phyloP scores from a whole-genome alignment of 225 moss, liverwort and hornwort species.

The Polytrichum commune region DNA sequence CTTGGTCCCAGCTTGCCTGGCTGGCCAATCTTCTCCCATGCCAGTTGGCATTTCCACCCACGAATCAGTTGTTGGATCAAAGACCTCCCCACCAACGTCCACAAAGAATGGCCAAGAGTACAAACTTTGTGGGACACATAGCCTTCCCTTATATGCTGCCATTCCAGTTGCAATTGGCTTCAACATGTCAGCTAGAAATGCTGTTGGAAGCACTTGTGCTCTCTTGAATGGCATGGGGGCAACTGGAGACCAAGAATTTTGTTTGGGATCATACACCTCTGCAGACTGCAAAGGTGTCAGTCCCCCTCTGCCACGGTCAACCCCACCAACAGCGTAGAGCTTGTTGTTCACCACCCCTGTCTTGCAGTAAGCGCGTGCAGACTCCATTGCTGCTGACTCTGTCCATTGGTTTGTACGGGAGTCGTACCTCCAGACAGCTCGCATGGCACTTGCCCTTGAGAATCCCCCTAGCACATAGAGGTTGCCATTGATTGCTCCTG shows the following conservation, averaged over 20 bases:
- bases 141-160: slow-evolving; percentile 81
- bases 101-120: slow-evolving; percentile 99
- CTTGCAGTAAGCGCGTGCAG: slow-evolving; percentile 93
- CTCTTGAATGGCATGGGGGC: slow-evolving; percentile 92
- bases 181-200: slow-evolving; percentile 93
- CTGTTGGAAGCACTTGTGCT: slow-evolving; percentile 85
- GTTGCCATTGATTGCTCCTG: slow-evolving; percentile 77
- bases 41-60: slow-evolving; percentile 95
- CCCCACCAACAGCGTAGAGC: slow-evolving; percentile 90
- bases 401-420: slow-evolving; percentile 81
- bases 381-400: slow-evolving; percentile 81
- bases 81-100: slow-evolving; percentile 94
- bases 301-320: slow-evolving; percentile 87
- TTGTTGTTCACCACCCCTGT: slow-evolving; percentile 86
- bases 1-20: slow-evolving; percentile 96
- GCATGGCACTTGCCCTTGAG: slow-evolving; percentile 89
- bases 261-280: slow-evolving; percentile 84
- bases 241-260: slow-evolving; percentile 86
- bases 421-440: slow-evolving; percentile 90
- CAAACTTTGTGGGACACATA: slow-evolving; percentile 90
- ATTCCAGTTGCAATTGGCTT: slow-evolving; percentile 98
- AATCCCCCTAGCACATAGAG: slow-evolving; percentile 89
- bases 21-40: slow-evolving; percentile 99
- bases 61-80: slow-evolving; percentile 65
- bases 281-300: slow-evolving; percentile 91